Evolutionary conservation across 2,329 filamentous ascomycete genomes (phyloP).

Genomic region (Xylariaceae sp.): DNA sequence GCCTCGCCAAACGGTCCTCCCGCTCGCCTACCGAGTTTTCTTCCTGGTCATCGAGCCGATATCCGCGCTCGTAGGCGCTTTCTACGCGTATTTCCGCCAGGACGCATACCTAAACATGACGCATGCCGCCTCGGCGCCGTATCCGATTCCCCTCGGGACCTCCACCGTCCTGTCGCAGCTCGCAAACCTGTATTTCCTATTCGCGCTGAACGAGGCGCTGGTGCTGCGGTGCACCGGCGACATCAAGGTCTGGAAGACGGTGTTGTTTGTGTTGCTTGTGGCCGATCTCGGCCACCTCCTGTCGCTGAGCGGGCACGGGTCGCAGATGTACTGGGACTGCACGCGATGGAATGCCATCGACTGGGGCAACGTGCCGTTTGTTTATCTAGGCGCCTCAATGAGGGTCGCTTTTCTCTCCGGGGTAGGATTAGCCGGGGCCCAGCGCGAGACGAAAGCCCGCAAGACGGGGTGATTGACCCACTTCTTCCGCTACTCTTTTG

Average conservation of each 20-base stretch:
- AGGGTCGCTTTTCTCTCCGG: constrained; percentile 56
- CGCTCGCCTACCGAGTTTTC: constrained; percentile 63
- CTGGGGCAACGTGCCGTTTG: constrained; percentile 65
- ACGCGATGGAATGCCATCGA: constrained; percentile 62
- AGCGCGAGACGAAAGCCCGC: constrained; percentile 5
- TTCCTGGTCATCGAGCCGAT: constrained; percentile 69
- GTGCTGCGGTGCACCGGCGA: constrained; percentile 67
- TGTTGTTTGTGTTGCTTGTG: constrained; percentile 64
- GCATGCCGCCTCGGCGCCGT: constrained; percentile 43
- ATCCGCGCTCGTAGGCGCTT: constrained; percentile 51
- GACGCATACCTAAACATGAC: constrained; percentile 61
- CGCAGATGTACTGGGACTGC: constrained; percentile 59
- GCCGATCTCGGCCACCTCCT: constrained; percentile 76
- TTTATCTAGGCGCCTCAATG: constrained; percentile 61
- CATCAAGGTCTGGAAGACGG: constrained; percentile 63
- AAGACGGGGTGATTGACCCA: constrained; percentile 9
- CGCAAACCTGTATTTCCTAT: constrained; percentile 72
- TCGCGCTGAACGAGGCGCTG: constrained; percentile 72
- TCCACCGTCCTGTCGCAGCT: constrained; percentile 69
- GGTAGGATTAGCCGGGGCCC: constrained; percentile 44
- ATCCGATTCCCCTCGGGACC: constrained; percentile 53
- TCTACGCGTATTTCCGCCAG: constrained; percentile 48
- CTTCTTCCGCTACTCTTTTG: neutral
- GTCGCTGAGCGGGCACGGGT: constrained; percentile 57
- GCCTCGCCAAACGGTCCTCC: constrained; percentile 40